These are phyloP conservation scores for Theileria parva DNA, from an alignment of 169 alveolate species.

Conservation along the genomic window DNA sequence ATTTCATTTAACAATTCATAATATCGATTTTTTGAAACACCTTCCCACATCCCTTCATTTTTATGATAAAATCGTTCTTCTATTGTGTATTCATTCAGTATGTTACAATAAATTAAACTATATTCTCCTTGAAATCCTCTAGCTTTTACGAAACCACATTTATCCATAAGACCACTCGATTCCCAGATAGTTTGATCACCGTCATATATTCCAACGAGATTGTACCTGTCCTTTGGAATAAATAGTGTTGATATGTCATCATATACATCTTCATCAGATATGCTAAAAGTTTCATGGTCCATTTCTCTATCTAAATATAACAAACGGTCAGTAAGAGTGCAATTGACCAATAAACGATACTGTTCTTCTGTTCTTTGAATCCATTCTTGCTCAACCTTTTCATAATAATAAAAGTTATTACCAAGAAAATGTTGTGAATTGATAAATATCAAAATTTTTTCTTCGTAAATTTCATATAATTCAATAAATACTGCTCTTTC, in stretches of 20 bases:
- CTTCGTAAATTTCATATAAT: not conserved
- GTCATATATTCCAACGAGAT: not conserved
- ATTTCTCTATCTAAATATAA: not conserved
- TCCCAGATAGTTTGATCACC: not conserved
- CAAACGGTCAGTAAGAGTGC: not conserved
- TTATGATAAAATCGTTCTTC: not conserved
- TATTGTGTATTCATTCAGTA: not conserved
- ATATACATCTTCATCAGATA: not conserved
- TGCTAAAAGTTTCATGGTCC: not conserved
- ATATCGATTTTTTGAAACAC: not conserved
- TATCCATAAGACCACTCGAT: not conserved
- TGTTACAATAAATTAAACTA: not conserved
- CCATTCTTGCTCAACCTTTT: not conserved
- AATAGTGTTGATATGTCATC: not conserved
- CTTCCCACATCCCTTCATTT: not conserved
- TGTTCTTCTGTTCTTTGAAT: not conserved
- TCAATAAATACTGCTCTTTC: not conserved
- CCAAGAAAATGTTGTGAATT: not conserved
- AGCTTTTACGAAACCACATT: not conserved
- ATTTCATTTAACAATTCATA: not conserved
- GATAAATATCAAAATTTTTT: no score
- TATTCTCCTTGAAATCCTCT: not conserved
- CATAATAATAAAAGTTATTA: not conserved
- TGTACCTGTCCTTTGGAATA: not conserved
- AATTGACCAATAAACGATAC: not conserved